A percentile compares a stretch with the other conserved stretches of the same genome.
These are phyloP conservation scores for Phytopythium aichiense DNA, from an alignment of 352 stramenopile genomes.

Conservation along the genomic window DNA sequence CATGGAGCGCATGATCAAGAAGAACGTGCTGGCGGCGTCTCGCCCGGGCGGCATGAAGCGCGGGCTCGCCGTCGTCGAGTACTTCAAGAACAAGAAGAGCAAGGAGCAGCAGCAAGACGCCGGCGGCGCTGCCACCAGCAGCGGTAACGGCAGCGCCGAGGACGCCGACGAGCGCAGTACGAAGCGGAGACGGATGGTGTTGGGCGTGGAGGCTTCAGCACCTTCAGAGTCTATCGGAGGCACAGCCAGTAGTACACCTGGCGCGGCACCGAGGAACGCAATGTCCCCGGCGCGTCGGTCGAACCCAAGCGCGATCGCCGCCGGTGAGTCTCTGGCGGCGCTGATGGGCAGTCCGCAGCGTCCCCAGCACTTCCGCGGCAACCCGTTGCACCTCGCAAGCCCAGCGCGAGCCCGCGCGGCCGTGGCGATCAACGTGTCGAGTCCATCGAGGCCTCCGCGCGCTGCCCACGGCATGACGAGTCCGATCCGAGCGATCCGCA, in stretches of 20 bases:
- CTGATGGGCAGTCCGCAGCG: slow-evolving; percentile 19
- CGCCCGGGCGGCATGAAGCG: slow-evolving; percentile 57
- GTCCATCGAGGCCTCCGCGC: slow-evolving; percentile 21
- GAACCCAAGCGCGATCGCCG: not conserved
- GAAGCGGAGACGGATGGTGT: slow-evolving; percentile 24
- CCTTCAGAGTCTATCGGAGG: slow-evolving; percentile 2
- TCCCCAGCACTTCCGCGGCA: slow-evolving; percentile 16
- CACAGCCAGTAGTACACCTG: not conserved
- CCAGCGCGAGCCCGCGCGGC: slow-evolving; percentile 9
- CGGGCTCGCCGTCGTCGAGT: slow-evolving; percentile 64
- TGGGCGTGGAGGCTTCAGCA: not conserved
- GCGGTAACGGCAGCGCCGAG: slow-evolving; percentile 7
- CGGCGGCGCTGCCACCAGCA: too few relatives aligned
- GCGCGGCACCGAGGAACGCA: slow-evolving; percentile 7
- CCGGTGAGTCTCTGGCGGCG: not conserved
- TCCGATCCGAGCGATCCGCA: slow-evolving; percentile 18
- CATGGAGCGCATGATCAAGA: slow-evolving; percentile 88
- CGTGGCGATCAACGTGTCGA: slow-evolving; percentile 20
- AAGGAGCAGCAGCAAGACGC: slow-evolving; percentile 19
- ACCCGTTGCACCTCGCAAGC: slow-evolving; percentile 19
- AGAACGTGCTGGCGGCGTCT: slow-evolving; percentile 57
- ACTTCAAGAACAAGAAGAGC: slow-evolving; percentile 64
- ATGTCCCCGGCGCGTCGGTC: slow-evolving; percentile 21
- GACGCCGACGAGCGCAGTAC: slow-evolving; percentile 12
- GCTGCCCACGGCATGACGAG: slow-evolving; percentile 12